Evolutionary conservation across 108 stramenopile genomes (phyloP).

Genomic region (Phaeodactylum tricornutum): DNA sequence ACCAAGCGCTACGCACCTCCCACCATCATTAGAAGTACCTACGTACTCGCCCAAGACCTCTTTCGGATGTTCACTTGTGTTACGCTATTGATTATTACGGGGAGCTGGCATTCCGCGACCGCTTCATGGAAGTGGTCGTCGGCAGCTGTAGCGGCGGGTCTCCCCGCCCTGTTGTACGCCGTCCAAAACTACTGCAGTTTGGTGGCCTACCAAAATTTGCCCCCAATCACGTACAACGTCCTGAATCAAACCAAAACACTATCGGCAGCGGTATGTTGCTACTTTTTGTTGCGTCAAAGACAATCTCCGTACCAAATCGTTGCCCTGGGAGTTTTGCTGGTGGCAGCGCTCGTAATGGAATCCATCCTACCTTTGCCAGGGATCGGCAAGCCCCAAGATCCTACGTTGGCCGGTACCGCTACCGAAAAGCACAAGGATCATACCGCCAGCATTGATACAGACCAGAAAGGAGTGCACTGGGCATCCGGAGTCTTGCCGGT

Average conservation of each 20-base stretch:
- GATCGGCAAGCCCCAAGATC: no score
- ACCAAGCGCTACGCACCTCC: constrained; percentile 45
- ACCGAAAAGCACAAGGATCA: not conserved
- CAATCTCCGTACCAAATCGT: constrained; percentile 68
- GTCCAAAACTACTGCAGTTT: constrained; percentile 68
- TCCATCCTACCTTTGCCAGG: not conserved
- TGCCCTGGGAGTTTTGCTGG: constrained; percentile 52
- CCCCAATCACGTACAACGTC: constrained; percentile 74
- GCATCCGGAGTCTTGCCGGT: constrained; percentile 40
- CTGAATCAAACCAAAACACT: constrained; percentile 91
- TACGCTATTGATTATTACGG: constrained; percentile 24
- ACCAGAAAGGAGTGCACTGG: not conserved
- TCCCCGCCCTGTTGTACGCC: constrained; percentile 65
- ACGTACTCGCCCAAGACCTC: constrained; percentile 54
- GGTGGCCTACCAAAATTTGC: constrained; percentile 61
- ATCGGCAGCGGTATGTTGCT: constrained; percentile 78
- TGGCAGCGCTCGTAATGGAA: constrained; percentile 51
- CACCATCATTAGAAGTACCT: constrained; percentile 42
- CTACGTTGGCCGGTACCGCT: no score
- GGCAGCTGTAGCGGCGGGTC: constrained; percentile 40
- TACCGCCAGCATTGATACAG: not conserved
- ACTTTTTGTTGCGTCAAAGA: constrained; percentile 53
- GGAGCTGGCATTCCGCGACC: constrained; percentile 17
- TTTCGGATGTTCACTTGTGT: constrained; percentile 34
- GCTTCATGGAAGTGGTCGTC: constrained; percentile 30